Percentiles rank a stretch among this genome's conserved stretches.
phyloP scores from a whole-genome alignment of 2,329 filamentous ascomycete species.

The Curvularia sp. region DNA sequence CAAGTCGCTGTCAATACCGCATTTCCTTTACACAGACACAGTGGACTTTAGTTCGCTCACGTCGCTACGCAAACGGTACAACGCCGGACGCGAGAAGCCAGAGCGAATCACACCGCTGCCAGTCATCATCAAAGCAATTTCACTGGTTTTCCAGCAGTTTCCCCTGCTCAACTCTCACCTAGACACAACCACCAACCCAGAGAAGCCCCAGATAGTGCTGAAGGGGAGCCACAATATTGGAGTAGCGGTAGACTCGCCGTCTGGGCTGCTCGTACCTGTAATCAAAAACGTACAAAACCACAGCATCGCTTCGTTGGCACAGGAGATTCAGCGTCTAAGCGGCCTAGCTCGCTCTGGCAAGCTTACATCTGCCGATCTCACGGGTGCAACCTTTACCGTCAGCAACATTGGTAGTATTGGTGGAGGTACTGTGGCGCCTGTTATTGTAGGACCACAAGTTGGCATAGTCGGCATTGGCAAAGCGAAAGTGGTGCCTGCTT shows the following conservation, averaged over 20 bases:
- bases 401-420: constrained; percentile 97
- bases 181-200: constrained; percentile 64
- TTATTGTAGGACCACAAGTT: constrained; percentile 89
- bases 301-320: constrained; percentile 79
- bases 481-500: constrained; percentile 80
- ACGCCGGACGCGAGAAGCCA: constrained; percentile 54
- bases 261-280: constrained; percentile 88
- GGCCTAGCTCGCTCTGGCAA: constrained; percentile 75
- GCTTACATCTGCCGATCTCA: constrained; percentile 76
- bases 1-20: constrained; percentile 84
- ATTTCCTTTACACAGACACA: constrained; percentile 94
- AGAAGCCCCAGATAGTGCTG: constrained; percentile 77
- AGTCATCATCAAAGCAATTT: constrained; percentile 95
- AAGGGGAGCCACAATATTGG: constrained; percentile 92
- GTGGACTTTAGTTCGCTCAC: constrained; percentile 80
- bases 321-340: constrained; percentile 77
- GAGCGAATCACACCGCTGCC: constrained; percentile 82
- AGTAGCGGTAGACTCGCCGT: constrained; percentile 91
- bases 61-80: constrained; percentile 75
- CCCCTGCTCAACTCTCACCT: constrained; percentile 88
- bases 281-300: constrained; percentile 80
- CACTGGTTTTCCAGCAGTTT: constrained; percentile 79
- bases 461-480: constrained; percentile 90
- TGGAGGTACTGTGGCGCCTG: constrained; percentile 87
- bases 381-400: constrained; percentile 89